A percentile compares a stretch with the other conserved stretches of the same genome.
Conservation (phyloP, 306 rosid genomes). For the Biancaea sappan region DNA sequence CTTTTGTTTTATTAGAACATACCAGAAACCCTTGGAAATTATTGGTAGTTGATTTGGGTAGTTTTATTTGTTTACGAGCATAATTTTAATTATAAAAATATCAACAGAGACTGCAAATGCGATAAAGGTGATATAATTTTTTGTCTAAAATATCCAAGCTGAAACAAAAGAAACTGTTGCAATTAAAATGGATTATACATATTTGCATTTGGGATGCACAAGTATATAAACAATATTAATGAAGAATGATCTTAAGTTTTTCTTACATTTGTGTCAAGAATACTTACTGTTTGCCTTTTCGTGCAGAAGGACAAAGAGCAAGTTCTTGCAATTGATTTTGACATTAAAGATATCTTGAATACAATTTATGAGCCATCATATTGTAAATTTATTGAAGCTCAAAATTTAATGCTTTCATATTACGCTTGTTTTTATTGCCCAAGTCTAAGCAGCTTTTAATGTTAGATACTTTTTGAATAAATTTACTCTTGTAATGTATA, state of each 20-base stretch:
- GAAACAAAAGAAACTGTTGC: not conserved
- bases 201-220: slow-evolving; percentile 12
- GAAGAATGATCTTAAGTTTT: not conserved
- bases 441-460: not conserved
- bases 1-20: not conserved
- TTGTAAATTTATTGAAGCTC: slow-evolving; percentile 18
- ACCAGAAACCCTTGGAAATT: not conserved
- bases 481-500: not conserved
- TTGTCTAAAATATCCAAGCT: not conserved
- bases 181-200: not conserved
- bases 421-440: slow-evolving; percentile 7
- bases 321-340: slow-evolving; percentile 85
- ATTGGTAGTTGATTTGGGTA: not conserved
- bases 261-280: slow-evolving; percentile 6
- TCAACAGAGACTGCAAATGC: not conserved
- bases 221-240: not conserved
- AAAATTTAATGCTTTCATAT: slow-evolving; percentile 8
- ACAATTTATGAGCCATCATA: slow-evolving; percentile 27
- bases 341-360: slow-evolving; percentile 88
- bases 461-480: not conserved
- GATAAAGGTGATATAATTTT: not conserved
- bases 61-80: not conserved
- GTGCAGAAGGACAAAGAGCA: slow-evolving; percentile 79
- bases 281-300: slow-evolving; percentile 32
- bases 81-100: not conserved